A percentile compares a stretch with the other conserved stretches of the same genome.
Conservation (phyloP, 116 monocot species). For the Iris pallida region DNA sequence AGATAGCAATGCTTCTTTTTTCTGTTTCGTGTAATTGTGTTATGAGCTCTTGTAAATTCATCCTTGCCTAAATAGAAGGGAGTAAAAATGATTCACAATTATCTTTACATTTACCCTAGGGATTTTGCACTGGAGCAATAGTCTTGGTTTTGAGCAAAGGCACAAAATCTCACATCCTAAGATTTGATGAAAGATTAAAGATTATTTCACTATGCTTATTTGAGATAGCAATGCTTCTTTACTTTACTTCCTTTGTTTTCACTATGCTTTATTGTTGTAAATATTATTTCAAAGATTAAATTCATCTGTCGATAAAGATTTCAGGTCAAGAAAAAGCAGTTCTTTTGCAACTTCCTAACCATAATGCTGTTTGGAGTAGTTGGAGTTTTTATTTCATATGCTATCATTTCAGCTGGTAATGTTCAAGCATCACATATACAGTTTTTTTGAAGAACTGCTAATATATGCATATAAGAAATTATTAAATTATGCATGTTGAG, state of each 20-base stretch:
- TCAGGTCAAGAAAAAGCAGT: slow-evolving; percentile 78
- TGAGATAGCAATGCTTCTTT: too few relatives aligned
- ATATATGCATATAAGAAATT: too few relatives aligned
- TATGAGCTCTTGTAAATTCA: neutral
- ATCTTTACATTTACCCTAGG: slow-evolving; percentile 25
- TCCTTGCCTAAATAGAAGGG: neutral
- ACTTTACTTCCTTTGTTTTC: neutral
- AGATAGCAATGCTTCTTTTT: too few relatives aligned
- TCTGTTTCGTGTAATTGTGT: too few relatives aligned
- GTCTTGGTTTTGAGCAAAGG: slow-evolving; percentile 57
- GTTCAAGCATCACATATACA: neutral
- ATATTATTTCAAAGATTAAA: neutral
- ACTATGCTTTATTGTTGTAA: neutral
- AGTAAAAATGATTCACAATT: neutral
- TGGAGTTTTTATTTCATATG: slow-evolving; percentile 50
- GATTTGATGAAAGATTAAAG: too few relatives aligned
- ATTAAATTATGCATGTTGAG: too few relatives aligned
- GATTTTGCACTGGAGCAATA: slow-evolving; percentile 43
- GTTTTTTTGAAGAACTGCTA: neutral
- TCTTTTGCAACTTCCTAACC: slow-evolving; percentile 56
- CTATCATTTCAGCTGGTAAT: slow-evolving; percentile 55
- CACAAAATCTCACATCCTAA: slow-evolving; percentile 53
- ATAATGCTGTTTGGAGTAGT: slow-evolving; percentile 63
- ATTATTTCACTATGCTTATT: too few relatives aligned
- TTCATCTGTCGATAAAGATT: slow-evolving; percentile 28